Conservation (phyloP, 2,329 filamentous ascomycete genomes). For the Colletotrichum lini region DNA sequence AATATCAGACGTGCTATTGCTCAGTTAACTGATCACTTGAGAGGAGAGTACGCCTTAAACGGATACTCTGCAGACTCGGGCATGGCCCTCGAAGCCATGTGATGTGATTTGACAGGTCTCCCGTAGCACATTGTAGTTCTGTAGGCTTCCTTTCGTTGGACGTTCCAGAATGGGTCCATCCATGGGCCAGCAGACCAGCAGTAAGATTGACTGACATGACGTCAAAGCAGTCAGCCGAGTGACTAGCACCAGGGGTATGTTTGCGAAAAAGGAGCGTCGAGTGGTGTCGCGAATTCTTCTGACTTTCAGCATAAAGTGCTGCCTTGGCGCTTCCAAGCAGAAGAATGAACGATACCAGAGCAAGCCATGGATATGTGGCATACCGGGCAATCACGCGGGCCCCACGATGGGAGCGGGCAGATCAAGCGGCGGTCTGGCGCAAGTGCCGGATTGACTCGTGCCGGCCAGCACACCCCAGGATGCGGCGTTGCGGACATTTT, state of each 20-base stretch:
- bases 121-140: not conserved
- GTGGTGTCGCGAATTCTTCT: not conserved
- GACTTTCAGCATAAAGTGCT: conserved; percentile 15
- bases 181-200: conserved; percentile 16
- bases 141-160: conserved; percentile 6
- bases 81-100: conserved; percentile 4
- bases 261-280: not conserved
- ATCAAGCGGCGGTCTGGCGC: conserved; percentile 27
- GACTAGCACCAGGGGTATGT: conserved; percentile 5
- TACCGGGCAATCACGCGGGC: conserved; percentile 26
- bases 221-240: conserved; percentile 30
- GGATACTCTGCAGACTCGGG: not conserved
- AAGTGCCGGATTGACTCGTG: conserved; percentile 38
- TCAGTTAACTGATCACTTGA: conserved; percentile 28
- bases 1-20: not conserved
- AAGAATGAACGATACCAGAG: conserved; percentile 1
- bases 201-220: conserved; percentile 14
- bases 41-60: not conserved
- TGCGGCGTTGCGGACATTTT: conserved; percentile 22
- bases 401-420: conserved; percentile 21
- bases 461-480: conserved; percentile 32
- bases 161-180: conserved; percentile 13
- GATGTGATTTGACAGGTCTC: not conserved
- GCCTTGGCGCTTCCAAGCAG: conserved; percentile 17
- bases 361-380: conserved; percentile 23